Conservation (phyloP, 345 rosid genomes). For the Psidium guajava region DNA sequence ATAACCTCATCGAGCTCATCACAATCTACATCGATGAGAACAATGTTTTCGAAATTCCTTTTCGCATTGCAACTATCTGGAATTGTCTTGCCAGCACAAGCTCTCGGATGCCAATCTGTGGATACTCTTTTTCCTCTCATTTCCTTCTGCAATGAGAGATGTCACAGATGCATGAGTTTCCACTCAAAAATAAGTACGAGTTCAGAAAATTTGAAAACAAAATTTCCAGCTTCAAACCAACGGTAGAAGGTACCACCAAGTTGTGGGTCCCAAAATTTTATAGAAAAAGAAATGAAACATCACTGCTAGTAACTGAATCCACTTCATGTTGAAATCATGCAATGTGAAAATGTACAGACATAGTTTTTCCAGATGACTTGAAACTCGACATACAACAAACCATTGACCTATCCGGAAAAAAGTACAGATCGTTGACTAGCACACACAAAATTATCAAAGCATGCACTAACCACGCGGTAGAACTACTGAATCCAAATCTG, state of each 20-base stretch:
- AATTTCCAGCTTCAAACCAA: background rate
- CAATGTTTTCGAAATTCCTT: slow-evolving; percentile 30
- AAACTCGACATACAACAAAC: background rate
- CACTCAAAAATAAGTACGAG: background rate
- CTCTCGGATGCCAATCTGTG: slow-evolving; percentile 23
- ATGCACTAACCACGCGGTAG: background rate
- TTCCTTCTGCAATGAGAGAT: slow-evolving; percentile 2
- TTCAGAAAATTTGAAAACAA: background rate
- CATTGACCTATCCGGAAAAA: background rate
- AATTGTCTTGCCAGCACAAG: slow-evolving; percentile 29
- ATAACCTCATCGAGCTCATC: slow-evolving; percentile 40
- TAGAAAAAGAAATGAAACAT: background rate
- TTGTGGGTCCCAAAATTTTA: background rate
- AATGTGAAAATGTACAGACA: background rate
- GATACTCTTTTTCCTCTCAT: slow-evolving; percentile 31
- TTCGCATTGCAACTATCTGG: slow-evolving; percentile 19
- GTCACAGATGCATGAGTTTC: background rate
- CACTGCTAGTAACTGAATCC: background rate
- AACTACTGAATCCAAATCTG: background rate
- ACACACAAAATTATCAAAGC: background rate
- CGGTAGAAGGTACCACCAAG: background rate
- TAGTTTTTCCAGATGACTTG: background rate
- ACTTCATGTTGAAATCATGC: background rate
- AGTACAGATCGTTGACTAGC: background rate
- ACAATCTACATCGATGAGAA: slow-evolving; percentile 57